A percentile compares a stretch with the other conserved stretches of the same genome.
These are phyloP conservation scores for Tuber borchii DNA, from an alignment of 495 filamentous ascomycete genomes.

Conservation along the genomic window DNA sequence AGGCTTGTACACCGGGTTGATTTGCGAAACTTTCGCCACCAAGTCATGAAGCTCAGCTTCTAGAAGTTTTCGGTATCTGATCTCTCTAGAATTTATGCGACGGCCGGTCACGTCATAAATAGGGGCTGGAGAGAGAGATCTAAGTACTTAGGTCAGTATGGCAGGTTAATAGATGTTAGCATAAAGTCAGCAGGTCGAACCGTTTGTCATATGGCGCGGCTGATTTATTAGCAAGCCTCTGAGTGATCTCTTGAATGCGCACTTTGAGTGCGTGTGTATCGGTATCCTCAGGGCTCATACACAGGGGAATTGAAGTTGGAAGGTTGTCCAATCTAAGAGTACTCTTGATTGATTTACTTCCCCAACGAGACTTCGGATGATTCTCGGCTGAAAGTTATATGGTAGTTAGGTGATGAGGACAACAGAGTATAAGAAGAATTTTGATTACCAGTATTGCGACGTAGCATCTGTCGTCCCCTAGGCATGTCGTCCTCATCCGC, in stretches of 20 bases:
- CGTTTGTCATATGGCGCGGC: constrained; percentile 42
- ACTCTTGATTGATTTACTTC: not conserved
- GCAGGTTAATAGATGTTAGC: not conserved
- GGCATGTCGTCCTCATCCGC: not conserved
- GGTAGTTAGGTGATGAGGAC: not conserved
- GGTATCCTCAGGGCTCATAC: constrained; percentile 44
- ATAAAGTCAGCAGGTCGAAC: constrained; percentile 18
- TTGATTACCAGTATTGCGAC: not conserved
- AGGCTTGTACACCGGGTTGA: constrained; percentile 42
- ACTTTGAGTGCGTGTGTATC: constrained; percentile 43
- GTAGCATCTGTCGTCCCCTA: not conserved
- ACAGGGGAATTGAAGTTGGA: constrained; percentile 41
- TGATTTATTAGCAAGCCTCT: constrained; percentile 42
- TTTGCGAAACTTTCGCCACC: constrained; percentile 41
- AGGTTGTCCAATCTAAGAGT: constrained; percentile 12
- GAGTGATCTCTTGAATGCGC: constrained; percentile 44
- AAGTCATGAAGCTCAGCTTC: constrained; percentile 44
- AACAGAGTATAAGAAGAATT: not conserved
- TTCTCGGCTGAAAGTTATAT: not conserved
- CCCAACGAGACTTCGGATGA: not conserved
- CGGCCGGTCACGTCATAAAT: constrained; percentile 42
- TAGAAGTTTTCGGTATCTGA: constrained; percentile 42
- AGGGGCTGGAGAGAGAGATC: constrained; percentile 42
- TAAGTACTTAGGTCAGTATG: constrained; percentile 18
- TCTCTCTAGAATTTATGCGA: constrained; percentile 42